Base-by-base conservation (phyloP, 1,139 yeast species). In the Blastobotrys persicus region DNA sequence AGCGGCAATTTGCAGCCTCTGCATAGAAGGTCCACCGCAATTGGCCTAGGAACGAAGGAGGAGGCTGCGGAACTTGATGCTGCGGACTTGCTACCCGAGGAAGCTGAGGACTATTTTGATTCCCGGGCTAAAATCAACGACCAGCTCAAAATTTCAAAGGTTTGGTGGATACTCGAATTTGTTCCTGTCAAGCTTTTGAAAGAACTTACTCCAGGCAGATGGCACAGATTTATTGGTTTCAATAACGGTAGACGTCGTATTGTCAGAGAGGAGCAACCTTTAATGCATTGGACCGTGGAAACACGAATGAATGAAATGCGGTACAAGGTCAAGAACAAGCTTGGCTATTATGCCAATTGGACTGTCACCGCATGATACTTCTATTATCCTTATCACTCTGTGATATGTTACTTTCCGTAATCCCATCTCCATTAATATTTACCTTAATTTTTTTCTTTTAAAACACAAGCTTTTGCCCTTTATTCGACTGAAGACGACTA, bases 251-350 rank as follows among this genome's bases (percentile, higher is more conserved):
- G 34, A 14, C 44, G 32, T n/a, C 47, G 47, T 17, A 23, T 45
- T 31, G 37, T 45, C 9, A 26, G 43, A 3, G 47, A 45, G 20
- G 18, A 13, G 13, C 39, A 45, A 3, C 47, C 47, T 17, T 31
- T 37, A 32, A 31, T 45, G 19, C 47, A 45, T 20, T 45, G 47
- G 47, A 45, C 47, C 4, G 47, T 45, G 7, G 47, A 45, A 12
- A 34, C 23, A n/a, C 38, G 47, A 19, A 17, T 37, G 38, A 37
- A 26, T 2, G 47, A 44, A 18, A 37, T 44, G 37, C 35, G 47
- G 4, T 35, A 44, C 16, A 39, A 28, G 23, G 14, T 35, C 44
- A 39, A 28, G 23, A 42, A 42, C 32, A 40, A 12, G 20, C 4
- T 26, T 31, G 46, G 33, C 5, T 5, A 34, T 14, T 35, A 44